Evolutionary conservation across 2,329 filamentous ascomycete species (phyloP), one percentile per base, ranked within the genome.

Genomic region (Aureobasidium sp.): DNA sequence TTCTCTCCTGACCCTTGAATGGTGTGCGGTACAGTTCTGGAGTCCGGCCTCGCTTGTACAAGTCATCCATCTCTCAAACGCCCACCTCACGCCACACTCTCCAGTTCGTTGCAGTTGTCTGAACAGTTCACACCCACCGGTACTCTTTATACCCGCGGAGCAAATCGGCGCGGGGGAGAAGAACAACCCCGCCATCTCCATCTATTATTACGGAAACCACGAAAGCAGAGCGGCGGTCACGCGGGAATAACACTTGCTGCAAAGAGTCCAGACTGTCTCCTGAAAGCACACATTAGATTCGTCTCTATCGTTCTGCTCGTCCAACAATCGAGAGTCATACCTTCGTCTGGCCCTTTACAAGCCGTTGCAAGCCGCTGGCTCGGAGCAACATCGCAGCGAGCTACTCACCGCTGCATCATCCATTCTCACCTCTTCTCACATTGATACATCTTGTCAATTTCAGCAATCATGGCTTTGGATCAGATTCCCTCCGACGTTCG

Each of bases 121-220:
- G 14, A 37, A 19, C 8, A 19, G n/a, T n/a, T 27, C 21, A 37
- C 19, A 22, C 11, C 25, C 25, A 21, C 22, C 11, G 12, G 25
- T 35, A 34, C 25, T 21, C 2, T 35, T 37, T 35, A 29, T 8
- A 6, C 11, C 30, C 39, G 42, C 55, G 42, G 49, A 51, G 39
- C 49, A 44, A 52, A 47, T 49, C 42, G 54, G 51, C 54, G 52
- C 29, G 49, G 49, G 48, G 54, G 34, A 44, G 48, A 47, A 56
- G 27, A 41, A 37, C 42, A 41, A 53, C 55, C 55, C 55, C 55
- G 50, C 55, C 52, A 56, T 56, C 50, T 53, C 54, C 49, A 48
- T 32, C 48, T 32, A 48, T 41, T 35, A 40, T 37, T 45, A 16
- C 37, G 51, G 45, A 50, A 56, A 52, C 55, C 35, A 45, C 35